Conservation (phyloP, 192 early-diverging fungal species). For the Funneliformis geosporum region DNA sequence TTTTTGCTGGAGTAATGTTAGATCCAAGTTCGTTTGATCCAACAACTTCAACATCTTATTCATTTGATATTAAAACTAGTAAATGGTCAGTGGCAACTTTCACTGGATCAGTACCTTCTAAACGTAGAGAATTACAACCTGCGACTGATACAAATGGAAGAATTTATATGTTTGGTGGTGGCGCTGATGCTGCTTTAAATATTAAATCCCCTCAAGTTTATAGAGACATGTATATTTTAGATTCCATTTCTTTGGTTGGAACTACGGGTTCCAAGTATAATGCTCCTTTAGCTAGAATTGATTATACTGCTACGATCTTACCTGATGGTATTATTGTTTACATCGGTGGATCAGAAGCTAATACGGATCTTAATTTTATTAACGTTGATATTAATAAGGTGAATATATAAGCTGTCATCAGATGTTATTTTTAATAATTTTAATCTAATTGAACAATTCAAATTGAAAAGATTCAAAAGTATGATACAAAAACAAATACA, state of each 20-base stretch:
- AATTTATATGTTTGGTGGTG: conserved; percentile 5
- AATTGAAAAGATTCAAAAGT: background rate
- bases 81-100: no score
- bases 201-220: background rate
- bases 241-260: background rate
- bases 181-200: no score
- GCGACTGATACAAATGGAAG: background rate
- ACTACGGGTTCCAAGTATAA: background rate
- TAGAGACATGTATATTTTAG: background rate
- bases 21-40: no score
- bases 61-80: no score
- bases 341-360: background rate
- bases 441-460: background rate
- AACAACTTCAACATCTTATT: no score
- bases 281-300: background rate
- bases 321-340: conserved; percentile 11
- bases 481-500: background rate
- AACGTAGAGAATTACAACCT: background rate
- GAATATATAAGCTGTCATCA: background rate
- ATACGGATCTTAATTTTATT: background rate
- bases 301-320: background rate
- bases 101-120: background rate
- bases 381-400: background rate
- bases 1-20: no score
- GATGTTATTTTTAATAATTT: background rate